Evolutionary conservation across 2,329 filamentous ascomycete genomes (phyloP).

Genomic region (Blastomyces silverae): DNA sequence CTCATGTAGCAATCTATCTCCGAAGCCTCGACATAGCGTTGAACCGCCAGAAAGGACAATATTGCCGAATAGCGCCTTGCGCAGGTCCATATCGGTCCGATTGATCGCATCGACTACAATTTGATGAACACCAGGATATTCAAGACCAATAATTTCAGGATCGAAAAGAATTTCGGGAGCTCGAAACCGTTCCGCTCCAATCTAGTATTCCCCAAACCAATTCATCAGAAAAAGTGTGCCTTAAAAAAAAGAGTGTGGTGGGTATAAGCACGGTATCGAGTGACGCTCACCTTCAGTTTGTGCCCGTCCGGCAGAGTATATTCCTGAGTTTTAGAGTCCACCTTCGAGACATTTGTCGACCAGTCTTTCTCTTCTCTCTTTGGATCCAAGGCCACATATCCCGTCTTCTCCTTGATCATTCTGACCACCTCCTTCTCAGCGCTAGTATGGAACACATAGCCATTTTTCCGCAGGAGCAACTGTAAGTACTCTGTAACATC

Average conservation of each 20-base stretch:
- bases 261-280: not conserved
- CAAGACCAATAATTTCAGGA: constrained; percentile 90
- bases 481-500: constrained; percentile 97
- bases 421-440: constrained; percentile 99
- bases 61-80: constrained; percentile 89
- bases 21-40: constrained; percentile 94
- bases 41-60: constrained; percentile 95
- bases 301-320: constrained; percentile 89
- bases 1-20: constrained; percentile 83
- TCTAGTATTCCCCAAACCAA: constrained; percentile 42
- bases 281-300: constrained; percentile 66
- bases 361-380: constrained; percentile 96
- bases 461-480: constrained; percentile 79
- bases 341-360: constrained; percentile 63
- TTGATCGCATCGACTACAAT: constrained; percentile 96
- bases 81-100: constrained; percentile 88
- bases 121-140: constrained; percentile 95
- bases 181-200: constrained; percentile 89
- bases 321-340: constrained; percentile 72
- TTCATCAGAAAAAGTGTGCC: not conserved
- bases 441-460: constrained; percentile 92
- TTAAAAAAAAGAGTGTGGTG: not conserved
- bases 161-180: constrained; percentile 97
- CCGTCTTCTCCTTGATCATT: constrained; percentile 90
- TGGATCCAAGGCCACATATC: constrained; percentile 85